Conservation (phyloP, 306 rosid genomes). For the Quercus mongolica region DNA sequence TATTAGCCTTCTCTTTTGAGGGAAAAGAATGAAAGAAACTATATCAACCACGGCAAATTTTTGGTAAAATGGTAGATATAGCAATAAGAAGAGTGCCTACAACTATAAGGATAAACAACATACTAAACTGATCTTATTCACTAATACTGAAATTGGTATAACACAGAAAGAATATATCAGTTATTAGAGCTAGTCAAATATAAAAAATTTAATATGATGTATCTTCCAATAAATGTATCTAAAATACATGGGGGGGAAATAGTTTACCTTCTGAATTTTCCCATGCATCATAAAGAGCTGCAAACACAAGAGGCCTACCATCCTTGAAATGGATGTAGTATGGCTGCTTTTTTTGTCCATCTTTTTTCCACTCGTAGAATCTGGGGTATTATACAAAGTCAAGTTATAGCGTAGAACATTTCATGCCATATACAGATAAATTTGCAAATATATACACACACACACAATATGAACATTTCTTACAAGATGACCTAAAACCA, state of each 20-base stretch:
- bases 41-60: background rate
- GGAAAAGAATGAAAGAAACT: background rate
- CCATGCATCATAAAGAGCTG: conserved; percentile 92
- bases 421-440: background rate
- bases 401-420: background rate
- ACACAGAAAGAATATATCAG: background rate
- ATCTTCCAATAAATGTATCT: background rate
- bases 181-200: background rate
- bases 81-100: background rate
- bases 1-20: background rate
- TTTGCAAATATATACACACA: background rate
- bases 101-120: background rate
- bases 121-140: background rate
- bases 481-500: background rate
- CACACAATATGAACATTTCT: background rate
- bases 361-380: conserved; percentile 94
- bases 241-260: background rate
- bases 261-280: conserved; percentile 62
- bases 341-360: conserved; percentile 87
- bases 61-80: background rate
- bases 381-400: conserved; percentile 22
- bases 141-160: background rate
- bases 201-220: background rate
- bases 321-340: conserved; percentile 84
- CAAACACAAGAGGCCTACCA: conserved; percentile 79